These are phyloP conservation scores for Chlamydomonas schloesseri DNA, from an alignment of 139 green algal species.

Conservation along the genomic window DNA sequence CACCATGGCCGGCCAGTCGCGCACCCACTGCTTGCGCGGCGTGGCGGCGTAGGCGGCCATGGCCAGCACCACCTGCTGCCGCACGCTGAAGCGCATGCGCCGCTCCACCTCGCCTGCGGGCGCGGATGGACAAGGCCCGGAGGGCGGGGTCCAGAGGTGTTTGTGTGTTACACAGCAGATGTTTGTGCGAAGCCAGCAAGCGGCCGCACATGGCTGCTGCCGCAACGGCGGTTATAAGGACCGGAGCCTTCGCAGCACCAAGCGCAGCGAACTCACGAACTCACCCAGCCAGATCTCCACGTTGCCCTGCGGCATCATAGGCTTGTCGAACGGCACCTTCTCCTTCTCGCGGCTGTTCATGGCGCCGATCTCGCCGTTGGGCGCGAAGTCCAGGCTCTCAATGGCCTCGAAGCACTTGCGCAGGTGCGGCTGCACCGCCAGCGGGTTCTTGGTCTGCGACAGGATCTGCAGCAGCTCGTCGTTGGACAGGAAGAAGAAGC, in stretches of 20 bases:
- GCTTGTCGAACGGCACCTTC: conserved; percentile 77
- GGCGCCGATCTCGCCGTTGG: conserved; percentile 74
- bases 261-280: too few relatives aligned
- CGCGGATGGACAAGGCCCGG: neutral
- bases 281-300: conserved; percentile 86
- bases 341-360: conserved; percentile 82
- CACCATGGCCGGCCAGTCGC: conserved; percentile 86
- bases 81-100: conserved; percentile 76
- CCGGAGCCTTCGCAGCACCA: too few relatives aligned
- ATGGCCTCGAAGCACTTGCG: conserved; percentile 92
- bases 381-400: conserved; percentile 78
- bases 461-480: conserved; percentile 89
- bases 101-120: conserved; percentile 77
- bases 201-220: too few relatives aligned
- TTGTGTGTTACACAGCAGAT: neutral
- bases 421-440: conserved; percentile 84
- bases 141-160: neutral
- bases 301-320: conserved; percentile 73
- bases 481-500: conserved; percentile 90
- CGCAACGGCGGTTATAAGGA: too few relatives aligned
- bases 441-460: conserved; percentile 80
- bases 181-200: too few relatives aligned
- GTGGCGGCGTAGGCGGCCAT: conserved; percentile 38
- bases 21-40: conserved; percentile 78
- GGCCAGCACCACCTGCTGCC: conserved; percentile 60